These are phyloP conservation scores for Oldenlandia corymbosa DNA, from an alignment of 257 asterid species.

Conservation along the genomic window DNA sequence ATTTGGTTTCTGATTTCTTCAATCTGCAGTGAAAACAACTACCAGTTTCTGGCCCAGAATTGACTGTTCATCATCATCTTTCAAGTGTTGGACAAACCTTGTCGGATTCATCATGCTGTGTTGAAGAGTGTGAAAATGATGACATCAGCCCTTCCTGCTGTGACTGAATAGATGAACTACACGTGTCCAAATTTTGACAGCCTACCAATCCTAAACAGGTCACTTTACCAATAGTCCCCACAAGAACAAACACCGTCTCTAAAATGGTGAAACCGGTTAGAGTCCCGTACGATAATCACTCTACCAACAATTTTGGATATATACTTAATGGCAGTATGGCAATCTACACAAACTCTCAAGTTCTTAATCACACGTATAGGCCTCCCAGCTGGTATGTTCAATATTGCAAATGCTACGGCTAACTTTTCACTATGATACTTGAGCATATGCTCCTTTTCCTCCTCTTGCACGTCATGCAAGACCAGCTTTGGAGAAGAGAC, in stretches of 20 bases:
- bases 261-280: conserved; percentile 92
- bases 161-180: no score
- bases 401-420: conserved; percentile 83
- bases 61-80: no score
- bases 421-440: conserved; percentile 86
- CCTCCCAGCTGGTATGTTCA: conserved; percentile 67
- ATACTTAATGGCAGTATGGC: conserved; percentile 76
- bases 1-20: no score
- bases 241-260: conserved; percentile 76
- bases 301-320: conserved; percentile 75
- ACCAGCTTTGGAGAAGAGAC: conserved; percentile 71
- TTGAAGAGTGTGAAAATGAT: no score
- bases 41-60: no score
- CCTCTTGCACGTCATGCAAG: conserved; percentile 93
- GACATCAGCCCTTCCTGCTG: no score
- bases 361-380: conserved; percentile 82
- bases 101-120: no score
- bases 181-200: no score
- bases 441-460: conserved; percentile 83
- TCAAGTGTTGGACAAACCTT: no score
- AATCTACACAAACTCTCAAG: conserved; percentile 86
- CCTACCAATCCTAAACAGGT: no score
- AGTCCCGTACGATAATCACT: conserved; percentile 72
- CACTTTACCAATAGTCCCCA: conserved; percentile 82
- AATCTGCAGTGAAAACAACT: no score